Evolutionary conservation across 2,329 filamentous ascomycete genomes (phyloP), one percentile per base, ranked within the genome.

Genomic region (Mycosphaerella arachidis): DNA sequence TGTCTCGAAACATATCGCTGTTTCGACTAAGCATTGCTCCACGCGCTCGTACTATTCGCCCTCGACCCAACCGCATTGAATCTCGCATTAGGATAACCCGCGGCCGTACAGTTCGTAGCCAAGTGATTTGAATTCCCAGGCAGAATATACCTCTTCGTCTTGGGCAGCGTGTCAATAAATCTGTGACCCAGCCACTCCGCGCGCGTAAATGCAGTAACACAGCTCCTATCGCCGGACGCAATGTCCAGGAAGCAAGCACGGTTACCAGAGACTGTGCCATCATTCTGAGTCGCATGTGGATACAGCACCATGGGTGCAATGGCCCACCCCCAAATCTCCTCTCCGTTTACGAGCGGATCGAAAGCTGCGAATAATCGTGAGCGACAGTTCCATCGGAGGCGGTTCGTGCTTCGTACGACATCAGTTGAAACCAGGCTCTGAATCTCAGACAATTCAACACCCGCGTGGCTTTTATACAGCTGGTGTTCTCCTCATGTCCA

Each of bases 141-240:
- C 9, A 77, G 57, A 51, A 77, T 73, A 40, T 73, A 74, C 0
- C 69, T 71, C 63, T 76, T 74, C 9, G 70, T 70, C 67, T 75
- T 74, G 16, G 71, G 72, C 55, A 77, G 56, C 13, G 63, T 66
- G 12, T 72, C 67, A 35, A 60, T 65, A 52, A 71, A 67, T 16
- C 67, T 66, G 37, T 55, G 35, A 5, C 81, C 82, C 8, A 85
- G 71, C 83, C 83, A 85, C 71, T 85, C n/a, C n/a, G 83, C 0
- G 80, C 79, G 2, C 83, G 24, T 24, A 24, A 24, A 1, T 46
- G 43, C 3, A 24, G 43, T n/a, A n/a, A 46, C 9, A 9, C 20
- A 24, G 43, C 9, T 9, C 16, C 43, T 18, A 8, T 18, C 20
- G n/a, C 16, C 16, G 8, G 16, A 46, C 8, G 16, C 20, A 46